A percentile compares a stretch with the other conserved stretches of the same genome.
Conservation (phyloP, 2,329 filamentous ascomycete species). For the Diaporthe vaccinii region DNA sequence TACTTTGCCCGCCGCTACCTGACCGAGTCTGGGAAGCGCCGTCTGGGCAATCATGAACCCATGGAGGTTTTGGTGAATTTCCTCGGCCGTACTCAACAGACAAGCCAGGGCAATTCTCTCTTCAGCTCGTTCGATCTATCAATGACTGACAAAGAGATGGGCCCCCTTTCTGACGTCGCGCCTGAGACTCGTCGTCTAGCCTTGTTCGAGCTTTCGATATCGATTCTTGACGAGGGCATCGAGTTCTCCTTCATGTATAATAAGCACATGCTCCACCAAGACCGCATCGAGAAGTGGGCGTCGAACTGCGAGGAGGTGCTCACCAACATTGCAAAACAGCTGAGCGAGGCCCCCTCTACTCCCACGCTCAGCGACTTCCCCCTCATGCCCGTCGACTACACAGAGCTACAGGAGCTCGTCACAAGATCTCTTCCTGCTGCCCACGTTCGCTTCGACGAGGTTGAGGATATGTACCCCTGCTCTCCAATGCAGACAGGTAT, state of each 20-base stretch:
- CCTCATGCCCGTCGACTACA: slow-evolving; percentile 44
- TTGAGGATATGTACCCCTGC: slow-evolving; percentile 46
- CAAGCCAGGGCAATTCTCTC: neutral
- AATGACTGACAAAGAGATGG: neutral
- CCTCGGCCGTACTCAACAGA: slow-evolving; percentile 23
- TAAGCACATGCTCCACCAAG: slow-evolving; percentile 10
- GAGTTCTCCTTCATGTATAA: slow-evolving; percentile 1
- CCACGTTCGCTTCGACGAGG: slow-evolving; percentile 40
- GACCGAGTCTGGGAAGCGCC: slow-evolving; percentile 3
- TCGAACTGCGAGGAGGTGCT: neutral
- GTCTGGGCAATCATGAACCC: neutral
- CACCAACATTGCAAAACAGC: neutral
- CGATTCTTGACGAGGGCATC: neutral
- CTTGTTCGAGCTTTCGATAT: slow-evolving; percentile 14
- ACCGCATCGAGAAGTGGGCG: neutral
- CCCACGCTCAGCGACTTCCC: slow-evolving; percentile 47
- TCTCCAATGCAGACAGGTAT: slow-evolving; percentile 46
- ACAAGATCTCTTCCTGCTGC: slow-evolving; percentile 36
- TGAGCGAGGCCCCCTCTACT: slow-evolving; percentile 27
- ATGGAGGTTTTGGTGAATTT: slow-evolving; percentile 6
- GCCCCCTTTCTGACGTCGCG: neutral
- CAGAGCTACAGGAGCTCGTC: slow-evolving; percentile 41
- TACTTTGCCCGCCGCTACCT: slow-evolving; percentile 13
- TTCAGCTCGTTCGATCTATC: neutral
- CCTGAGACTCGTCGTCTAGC: slow-evolving; percentile 8